phyloP scores from a whole-genome alignment of 1,284 basidiomycete genomes.

The Rhodotorula sp. region DNA sequence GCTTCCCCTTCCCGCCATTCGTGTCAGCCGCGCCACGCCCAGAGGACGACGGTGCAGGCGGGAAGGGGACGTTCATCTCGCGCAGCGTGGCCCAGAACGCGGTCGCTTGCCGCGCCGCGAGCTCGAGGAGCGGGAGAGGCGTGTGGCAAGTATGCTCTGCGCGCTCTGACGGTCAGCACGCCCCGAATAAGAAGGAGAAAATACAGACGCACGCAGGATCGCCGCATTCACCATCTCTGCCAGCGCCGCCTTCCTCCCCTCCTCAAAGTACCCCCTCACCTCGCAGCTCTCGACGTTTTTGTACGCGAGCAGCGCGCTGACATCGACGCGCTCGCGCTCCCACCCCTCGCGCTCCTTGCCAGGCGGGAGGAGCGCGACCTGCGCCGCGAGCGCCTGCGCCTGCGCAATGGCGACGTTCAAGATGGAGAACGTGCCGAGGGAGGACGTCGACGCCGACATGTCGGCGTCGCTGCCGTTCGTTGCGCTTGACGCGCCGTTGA shows the following conservation, averaged over 20 bases:
- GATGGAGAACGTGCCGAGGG: constrained; percentile 37
- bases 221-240: constrained; percentile 84
- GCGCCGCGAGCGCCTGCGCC: constrained; percentile 62
- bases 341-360: constrained; percentile 62
- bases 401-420: constrained; percentile 45
- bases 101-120: constrained; percentile 40
- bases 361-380: constrained; percentile 60
- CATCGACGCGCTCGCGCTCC: constrained; percentile 67
- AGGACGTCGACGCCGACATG: constrained; percentile 38
- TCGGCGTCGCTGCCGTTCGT: constrained; percentile 14
- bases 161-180: neutral
- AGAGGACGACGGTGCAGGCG: constrained; percentile 21
- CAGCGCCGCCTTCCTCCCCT: constrained; percentile 70
- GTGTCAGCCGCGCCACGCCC: constrained; percentile 1
- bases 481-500: constrained; percentile 27
- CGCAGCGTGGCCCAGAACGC: constrained; percentile 40
- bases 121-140: constrained; percentile 38
- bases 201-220: constrained; percentile 65
- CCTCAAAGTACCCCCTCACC: constrained; percentile 68
- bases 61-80: constrained; percentile 41
- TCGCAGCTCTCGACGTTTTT: constrained; percentile 68
- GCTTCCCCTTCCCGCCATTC: constrained; percentile 15
- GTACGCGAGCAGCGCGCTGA: constrained; percentile 75
- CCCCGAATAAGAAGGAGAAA: too few species aligned
- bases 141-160: constrained; percentile 39